Percentiles rank a stretch among this genome's conserved stretches.
phyloP scores from a whole-genome alignment of 306 rosid genomes.

The Malus orientalis region DNA sequence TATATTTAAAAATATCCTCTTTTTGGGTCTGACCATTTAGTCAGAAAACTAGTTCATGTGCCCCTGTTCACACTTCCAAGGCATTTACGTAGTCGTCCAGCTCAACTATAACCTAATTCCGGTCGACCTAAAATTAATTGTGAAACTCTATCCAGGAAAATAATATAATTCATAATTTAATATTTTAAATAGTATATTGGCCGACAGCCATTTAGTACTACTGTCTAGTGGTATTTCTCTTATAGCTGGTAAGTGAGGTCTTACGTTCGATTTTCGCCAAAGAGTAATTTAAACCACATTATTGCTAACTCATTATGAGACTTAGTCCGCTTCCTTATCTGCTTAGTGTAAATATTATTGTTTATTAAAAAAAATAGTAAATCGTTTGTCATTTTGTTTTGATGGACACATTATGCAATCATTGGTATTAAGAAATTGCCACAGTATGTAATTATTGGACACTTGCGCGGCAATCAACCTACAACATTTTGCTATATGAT shows the following conservation, averaged over 20 bases:
- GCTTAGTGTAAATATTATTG: too few relatives aligned
- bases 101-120: not conserved
- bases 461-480: not conserved
- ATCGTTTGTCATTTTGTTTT: too few relatives aligned
- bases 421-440: not conserved
- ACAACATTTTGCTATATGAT: not conserved
- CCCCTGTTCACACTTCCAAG: not conserved
- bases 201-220: rapidly evolving
- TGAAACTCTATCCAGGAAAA: too few relatives aligned
- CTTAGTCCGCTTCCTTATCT: rapidly evolving
- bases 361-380: too few relatives aligned
- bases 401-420: too few relatives aligned
- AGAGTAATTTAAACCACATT: too few relatives aligned
- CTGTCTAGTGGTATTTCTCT: too few relatives aligned
- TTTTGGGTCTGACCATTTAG: constrained; percentile 12
- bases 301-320: rapidly evolving
- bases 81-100: not conserved
- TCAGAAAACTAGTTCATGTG: not conserved
- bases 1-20: not conserved
- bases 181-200: too few relatives aligned
- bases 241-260: too few relatives aligned
- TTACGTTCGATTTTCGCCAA: too few relatives aligned
- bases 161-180: too few relatives aligned
- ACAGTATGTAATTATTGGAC: not conserved
- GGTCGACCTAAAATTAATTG: not conserved